A percentile compares a stretch with the other conserved stretches of the same genome.
Evolutionary conservation across 164 flowering plant species (phyloP).

Genomic region (Cinnamomum chago): DNA sequence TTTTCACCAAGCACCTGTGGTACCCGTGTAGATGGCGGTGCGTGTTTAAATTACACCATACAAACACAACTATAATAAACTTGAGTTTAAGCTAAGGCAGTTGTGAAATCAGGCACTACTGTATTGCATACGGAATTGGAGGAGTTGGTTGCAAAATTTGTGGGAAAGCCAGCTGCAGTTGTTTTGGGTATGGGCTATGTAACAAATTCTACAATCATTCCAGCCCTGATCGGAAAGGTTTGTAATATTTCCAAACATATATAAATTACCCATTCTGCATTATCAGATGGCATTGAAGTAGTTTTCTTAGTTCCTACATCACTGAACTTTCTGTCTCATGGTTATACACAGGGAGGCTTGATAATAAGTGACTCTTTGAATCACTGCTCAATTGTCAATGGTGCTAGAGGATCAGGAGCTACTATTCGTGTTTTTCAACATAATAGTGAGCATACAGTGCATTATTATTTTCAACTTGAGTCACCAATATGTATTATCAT

Average conservation of each 20-base stretch:
- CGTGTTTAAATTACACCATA: conserved; percentile 6
- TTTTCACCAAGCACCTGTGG: conserved; percentile 90
- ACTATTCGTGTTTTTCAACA: conserved; percentile 90
- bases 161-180: conserved; percentile 84
- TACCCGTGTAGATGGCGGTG: conserved; percentile 90
- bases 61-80: not conserved
- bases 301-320: not conserved
- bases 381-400: conserved; percentile 95
- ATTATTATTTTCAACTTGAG: too few relatives aligned
- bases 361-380: conserved; percentile 93
- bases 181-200: conserved; percentile 96
- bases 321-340: not conserved
- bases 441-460: conserved; percentile 62
- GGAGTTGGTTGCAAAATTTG: conserved; percentile 77
- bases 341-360: conserved; percentile 62
- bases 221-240: conserved; percentile 89
- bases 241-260: conserved; percentile 5
- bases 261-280: not conserved
- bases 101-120: conserved; percentile 61
- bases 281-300: not conserved
- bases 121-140: conserved; percentile 73
- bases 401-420: conserved; percentile 98
- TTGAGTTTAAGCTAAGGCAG: conserved; percentile 9
- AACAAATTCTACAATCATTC: conserved; percentile 89
- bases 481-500: not conserved